These are phyloP conservation scores for Sanghuangporus weigelae DNA, from an alignment of 1,284 basidiomycete species.

Conservation along the genomic window DNA sequence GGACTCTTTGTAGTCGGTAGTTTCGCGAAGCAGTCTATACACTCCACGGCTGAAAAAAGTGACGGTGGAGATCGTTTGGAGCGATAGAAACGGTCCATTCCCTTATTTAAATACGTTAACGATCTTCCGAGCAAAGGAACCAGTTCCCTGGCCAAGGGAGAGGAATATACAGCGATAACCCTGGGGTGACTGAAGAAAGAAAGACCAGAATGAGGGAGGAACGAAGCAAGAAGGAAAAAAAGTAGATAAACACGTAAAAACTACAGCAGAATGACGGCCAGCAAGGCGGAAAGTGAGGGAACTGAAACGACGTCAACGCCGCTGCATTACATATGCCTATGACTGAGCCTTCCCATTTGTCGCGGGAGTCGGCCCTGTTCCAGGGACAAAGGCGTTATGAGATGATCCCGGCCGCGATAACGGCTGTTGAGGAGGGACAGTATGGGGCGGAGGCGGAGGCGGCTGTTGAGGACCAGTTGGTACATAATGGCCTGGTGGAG, in stretches of 20 bases:
- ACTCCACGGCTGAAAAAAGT: not conserved
- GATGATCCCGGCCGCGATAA: slow-evolving; percentile 37
- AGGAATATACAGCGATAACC: slow-evolving; percentile 1
- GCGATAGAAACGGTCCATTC: slow-evolving; percentile 6
- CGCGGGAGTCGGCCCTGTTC: slow-evolving; percentile 22
- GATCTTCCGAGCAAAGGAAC: not conserved
- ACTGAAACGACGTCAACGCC: slow-evolving; percentile 8
- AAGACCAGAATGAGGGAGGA: not conserved
- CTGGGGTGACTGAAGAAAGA: not conserved
- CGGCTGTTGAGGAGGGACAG: slow-evolving; percentile 33
- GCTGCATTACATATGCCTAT: not conserved
- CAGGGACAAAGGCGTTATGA: slow-evolving; percentile 44
- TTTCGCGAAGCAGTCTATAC: not conserved
- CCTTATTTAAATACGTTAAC: slow-evolving; percentile 5
- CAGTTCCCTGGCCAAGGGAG: not conserved
- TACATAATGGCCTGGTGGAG: slow-evolving; percentile 21
- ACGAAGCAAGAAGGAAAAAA: slow-evolving; percentile 5
- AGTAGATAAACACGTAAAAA: slow-evolving; percentile 16
- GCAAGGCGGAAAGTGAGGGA: not conserved
- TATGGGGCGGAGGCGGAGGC: slow-evolving; percentile 33
- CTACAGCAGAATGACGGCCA: not conserved
- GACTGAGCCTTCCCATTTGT: slow-evolving; percentile 17
- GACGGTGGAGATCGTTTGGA: not conserved
- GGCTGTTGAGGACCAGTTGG: slow-evolving; percentile 22
- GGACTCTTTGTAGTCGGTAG: not conserved